Base-by-base conservation (phyloP, 768 basidiomycete species). In the Lentinus brumalis region DNA sequence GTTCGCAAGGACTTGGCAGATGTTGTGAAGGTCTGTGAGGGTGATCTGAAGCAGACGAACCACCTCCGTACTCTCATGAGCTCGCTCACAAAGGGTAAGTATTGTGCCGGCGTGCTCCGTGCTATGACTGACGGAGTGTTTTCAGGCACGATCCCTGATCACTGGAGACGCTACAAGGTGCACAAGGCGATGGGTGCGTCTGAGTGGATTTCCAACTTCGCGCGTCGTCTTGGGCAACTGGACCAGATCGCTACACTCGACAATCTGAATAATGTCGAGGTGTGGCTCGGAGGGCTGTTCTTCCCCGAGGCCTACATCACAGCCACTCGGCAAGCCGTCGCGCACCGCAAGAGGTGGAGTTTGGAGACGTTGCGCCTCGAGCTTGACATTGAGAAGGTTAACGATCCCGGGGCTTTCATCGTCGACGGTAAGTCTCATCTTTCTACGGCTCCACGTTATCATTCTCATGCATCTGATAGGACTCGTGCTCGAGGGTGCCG, bases 241-340 rank as follows among this genome's bases (percentile, higher is more conserved):
- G 85, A 94, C 54, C 75, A 77, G 35, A 86, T 98, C 57, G 83
- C 89, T 0, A 71, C 74, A 18, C 75, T 87, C 49, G 86, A 88
- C 63, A 86, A 81, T 68, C 75, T 89, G 63, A 81, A 78, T 64
- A 80, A 91, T 66, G 77, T 91, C 50, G 86, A 92, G 74, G 91
- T 97, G 47, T 94, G 93, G 91, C 84, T 98, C 14, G 95, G 96
- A 26, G 92, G 93, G 0, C 74, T 99, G 58, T 98, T 98, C 83
- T 95, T 92, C 83, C 97, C 96, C 0, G 93, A 96, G 70, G 96
- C 95, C 3, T 98, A 94, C 72, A 83, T 98, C 68, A 98, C 96
- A 0, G 96, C 96, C 2, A 96, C 94, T 2, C 83, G 96, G 53
- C 96, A 99, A 74, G 87, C 92, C n/a, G 91, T 95, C 5, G 97